These are phyloP conservation scores for Penicillium nucicola DNA, from an alignment of 495 filamentous ascomycete genomes.

Conservation along the genomic window DNA sequence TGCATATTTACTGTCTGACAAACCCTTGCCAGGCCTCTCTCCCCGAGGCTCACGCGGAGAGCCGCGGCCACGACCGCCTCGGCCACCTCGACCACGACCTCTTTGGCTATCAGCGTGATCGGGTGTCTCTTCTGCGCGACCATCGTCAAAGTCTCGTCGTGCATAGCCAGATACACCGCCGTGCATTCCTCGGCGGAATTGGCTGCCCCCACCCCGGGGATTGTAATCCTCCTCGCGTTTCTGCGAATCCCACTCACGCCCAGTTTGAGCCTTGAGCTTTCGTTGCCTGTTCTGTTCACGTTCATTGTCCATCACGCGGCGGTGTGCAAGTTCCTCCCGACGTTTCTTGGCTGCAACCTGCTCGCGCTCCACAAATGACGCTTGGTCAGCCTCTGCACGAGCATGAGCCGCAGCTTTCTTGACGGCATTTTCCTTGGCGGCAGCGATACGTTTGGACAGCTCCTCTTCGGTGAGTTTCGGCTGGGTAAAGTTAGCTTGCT, in stretches of 20 bases:
- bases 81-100: constrained; percentile 25
- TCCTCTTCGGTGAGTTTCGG: constrained; percentile 70
- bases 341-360: constrained; percentile 51
- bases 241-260: constrained; percentile 73
- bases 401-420: constrained; percentile 59
- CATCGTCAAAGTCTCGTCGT: constrained; percentile 32
- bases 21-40: constrained; percentile 16
- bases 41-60: constrained; percentile 29
- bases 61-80: constrained; percentile 35
- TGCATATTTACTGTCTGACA: constrained; percentile 11
- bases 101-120: constrained; percentile 9
- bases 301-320: constrained; percentile 64
- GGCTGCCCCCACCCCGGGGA: constrained; percentile 41
- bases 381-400: constrained; percentile 65
- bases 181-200: constrained; percentile 55
- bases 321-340: constrained; percentile 53
- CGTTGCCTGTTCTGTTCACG: constrained; percentile 67
- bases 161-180: constrained; percentile 51
- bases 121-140: constrained; percentile 16
- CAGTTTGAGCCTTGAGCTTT: constrained; percentile 63
- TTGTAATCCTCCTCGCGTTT: constrained; percentile 65
- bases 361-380: constrained; percentile 64
- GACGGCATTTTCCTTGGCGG: constrained; percentile 56
- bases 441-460: constrained; percentile 55
- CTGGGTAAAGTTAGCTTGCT: constrained; percentile 19